phyloP scores from a whole-genome alignment of 371 early-diverging fungal genomes.

The Phascolomyces articulosus region DNA sequence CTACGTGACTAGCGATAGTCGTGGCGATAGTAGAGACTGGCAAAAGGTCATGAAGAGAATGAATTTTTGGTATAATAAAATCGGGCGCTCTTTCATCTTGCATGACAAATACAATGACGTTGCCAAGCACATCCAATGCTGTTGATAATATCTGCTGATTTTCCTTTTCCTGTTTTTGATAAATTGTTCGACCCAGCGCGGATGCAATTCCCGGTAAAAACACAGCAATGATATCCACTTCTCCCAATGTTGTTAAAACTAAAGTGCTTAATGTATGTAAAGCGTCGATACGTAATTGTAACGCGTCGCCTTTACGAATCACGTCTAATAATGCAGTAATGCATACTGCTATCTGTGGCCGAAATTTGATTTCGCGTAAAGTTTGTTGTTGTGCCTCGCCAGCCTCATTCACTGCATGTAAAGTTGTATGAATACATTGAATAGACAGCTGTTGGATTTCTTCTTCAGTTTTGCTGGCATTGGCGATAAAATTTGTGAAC shows the following conservation, averaged over 20 bases:
- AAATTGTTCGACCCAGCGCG: constrained; percentile 36
- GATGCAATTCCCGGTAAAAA: constrained; percentile 53
- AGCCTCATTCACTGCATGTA: too few relatives aligned
- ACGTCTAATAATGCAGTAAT: constrained; percentile 38
- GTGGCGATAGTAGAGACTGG: background rate
- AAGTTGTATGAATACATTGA: constrained; percentile 30
- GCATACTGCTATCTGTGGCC: constrained; percentile 21
- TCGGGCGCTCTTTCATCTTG: constrained; percentile 31
- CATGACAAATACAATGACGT: constrained; percentile 39
- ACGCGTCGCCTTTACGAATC: constrained; percentile 26
- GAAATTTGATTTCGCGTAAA: constrained; percentile 4
- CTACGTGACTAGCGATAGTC: too few relatives aligned
- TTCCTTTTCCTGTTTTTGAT: constrained; percentile 49
- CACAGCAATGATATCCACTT: constrained; percentile 35
- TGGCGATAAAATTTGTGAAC: constrained; percentile 1
- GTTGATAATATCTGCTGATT: constrained; percentile 47
- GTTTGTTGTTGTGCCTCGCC: too few relatives aligned
- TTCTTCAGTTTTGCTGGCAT: constrained; percentile 21
- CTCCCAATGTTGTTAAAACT: constrained; percentile 33
- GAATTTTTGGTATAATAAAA: constrained; percentile 16
- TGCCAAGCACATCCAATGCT: constrained; percentile 38
- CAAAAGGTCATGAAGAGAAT: constrained; percentile 29
- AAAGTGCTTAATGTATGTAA: constrained; percentile 30
- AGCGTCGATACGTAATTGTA: constrained; percentile 43
- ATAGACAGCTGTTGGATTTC: constrained; percentile 41